These are phyloP conservation scores for Prunus kanzakura DNA, from an alignment of 306 rosid genomes.

Conservation along the genomic window DNA sequence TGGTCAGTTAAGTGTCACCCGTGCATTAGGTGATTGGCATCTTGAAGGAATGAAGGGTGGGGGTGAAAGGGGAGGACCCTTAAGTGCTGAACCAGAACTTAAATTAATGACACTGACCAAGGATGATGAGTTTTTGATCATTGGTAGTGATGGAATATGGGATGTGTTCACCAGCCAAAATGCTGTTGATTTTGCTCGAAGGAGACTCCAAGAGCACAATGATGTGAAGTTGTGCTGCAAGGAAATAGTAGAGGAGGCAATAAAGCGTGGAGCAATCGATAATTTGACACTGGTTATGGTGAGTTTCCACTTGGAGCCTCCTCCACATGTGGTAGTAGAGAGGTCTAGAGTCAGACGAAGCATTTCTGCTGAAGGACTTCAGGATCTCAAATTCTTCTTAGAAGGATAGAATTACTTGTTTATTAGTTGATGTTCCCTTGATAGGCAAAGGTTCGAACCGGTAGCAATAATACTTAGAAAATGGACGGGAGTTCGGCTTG, in stretches of 20 bases:
- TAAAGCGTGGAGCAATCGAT: constrained; percentile 63
- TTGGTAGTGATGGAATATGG: constrained; percentile 95
- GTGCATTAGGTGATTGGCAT: constrained; percentile 95
- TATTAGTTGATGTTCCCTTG: neutral
- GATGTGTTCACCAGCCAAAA: constrained; percentile 79
- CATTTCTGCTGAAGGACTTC: constrained; percentile 88
- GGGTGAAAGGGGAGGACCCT: constrained; percentile 68
- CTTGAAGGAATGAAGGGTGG: constrained; percentile 85
- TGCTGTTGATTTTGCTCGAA: constrained; percentile 73
- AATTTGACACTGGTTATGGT: constrained; percentile 82
- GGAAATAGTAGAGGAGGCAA: constrained; percentile 78
- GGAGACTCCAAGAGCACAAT: constrained; percentile 80
- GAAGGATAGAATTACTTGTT: constrained; percentile 29
- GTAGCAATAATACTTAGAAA: constrained; percentile 6
- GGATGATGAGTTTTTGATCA: constrained; percentile 84
- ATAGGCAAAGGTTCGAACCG: neutral
- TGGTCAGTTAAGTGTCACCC: constrained; percentile 74
- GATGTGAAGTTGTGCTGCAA: constrained; percentile 80
- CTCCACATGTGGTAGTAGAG: constrained; percentile 52
- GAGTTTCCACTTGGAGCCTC: constrained; percentile 78
- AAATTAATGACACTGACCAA: constrained; percentile 56
- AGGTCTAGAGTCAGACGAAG: constrained; percentile 71
- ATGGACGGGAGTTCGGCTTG: constrained; percentile 16
- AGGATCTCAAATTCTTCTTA: constrained; percentile 55
- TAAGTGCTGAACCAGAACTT: constrained; percentile 92